Evolutionary conservation across 371 early-diverging fungal genomes (phyloP).

Genomic region (Mortierella sp.): DNA sequence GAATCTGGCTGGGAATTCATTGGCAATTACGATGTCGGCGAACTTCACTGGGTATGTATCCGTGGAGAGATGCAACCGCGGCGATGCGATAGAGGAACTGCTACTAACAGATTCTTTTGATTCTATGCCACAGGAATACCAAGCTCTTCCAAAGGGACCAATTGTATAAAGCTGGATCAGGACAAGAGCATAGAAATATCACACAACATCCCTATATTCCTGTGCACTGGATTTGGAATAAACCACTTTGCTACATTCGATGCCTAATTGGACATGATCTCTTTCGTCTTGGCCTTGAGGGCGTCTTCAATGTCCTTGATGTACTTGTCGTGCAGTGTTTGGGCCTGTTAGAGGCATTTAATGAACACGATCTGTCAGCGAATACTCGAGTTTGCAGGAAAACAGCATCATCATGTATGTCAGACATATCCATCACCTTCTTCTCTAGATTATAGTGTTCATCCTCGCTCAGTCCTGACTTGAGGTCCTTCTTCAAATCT

Average conservation of each 20-base stretch:
- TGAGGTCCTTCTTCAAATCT: conserved; percentile 77
- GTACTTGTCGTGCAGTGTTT: conserved; percentile 76
- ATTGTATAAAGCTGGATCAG: conserved; percentile 25
- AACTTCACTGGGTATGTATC: conserved; percentile 82
- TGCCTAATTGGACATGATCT: conserved; percentile 63
- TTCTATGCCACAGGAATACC: conserved; percentile 30
- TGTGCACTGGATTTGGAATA: conserved; percentile 21
- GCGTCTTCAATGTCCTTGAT: conserved; percentile 76
- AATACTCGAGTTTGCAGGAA: neutral
- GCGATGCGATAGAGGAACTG: no score
- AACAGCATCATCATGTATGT: conserved; percentile 4
- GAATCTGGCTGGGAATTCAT: conserved; percentile 93
- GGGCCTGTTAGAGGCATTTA: conserved; percentile 60
- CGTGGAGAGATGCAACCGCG: neutral
- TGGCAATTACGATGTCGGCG: conserved; percentile 87
- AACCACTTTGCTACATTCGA: conserved; percentile 1
- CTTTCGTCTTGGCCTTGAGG: conserved; percentile 78
- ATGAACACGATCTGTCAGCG: neutral
- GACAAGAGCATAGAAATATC: conserved; percentile 7
- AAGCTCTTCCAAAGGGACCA: conserved; percentile 44
- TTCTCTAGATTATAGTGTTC: conserved; percentile 71
- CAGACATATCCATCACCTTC: no score
- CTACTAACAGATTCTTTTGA: neutral
- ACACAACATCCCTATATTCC: neutral
- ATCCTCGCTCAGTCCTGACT: conserved; percentile 67